phyloP scores from a whole-genome alignment of 441 rosid species.

The Sinapis alba region DNA sequence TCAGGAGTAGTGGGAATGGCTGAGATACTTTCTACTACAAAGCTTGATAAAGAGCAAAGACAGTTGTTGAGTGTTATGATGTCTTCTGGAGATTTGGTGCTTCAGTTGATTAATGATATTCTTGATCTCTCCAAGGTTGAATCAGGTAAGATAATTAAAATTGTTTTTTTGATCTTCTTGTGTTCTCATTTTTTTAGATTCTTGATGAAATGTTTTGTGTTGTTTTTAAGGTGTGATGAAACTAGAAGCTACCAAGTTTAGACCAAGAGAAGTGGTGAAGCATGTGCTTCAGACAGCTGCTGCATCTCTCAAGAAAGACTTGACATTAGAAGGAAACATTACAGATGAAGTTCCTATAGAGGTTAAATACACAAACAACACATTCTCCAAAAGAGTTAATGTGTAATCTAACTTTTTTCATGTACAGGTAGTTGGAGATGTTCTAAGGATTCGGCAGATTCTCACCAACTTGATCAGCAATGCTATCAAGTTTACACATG shows the following conservation, averaged over 20 bases:
- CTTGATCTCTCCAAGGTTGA: constrained; percentile 99
- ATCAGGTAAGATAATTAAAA: constrained; percentile 62
- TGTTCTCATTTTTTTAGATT: neutral
- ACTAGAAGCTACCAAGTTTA: constrained; percentile 90
- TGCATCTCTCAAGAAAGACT: constrained; percentile 76
- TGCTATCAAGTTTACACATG: constrained; percentile 91
- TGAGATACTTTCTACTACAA: constrained; percentile 82
- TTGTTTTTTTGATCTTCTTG: neutral
- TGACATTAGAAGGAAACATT: constrained; percentile 82
- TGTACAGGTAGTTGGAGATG: constrained; percentile 91
- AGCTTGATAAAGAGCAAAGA: constrained; percentile 78
- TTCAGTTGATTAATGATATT: constrained; percentile 91
- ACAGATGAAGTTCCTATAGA: constrained; percentile 93
- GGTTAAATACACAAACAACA: constrained; percentile 38
- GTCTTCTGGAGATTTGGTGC: constrained; percentile 95
- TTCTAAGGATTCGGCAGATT: constrained; percentile 88
- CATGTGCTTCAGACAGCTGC: constrained; percentile 98
- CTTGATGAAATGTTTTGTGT: neutral
- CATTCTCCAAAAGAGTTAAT: neutral
- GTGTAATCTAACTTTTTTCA: neutral
- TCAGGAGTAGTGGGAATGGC: constrained; percentile 96
- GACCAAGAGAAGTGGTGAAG: constrained; percentile 91
- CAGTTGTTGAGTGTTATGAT: constrained; percentile 85
- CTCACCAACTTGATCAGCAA: constrained; percentile 97
- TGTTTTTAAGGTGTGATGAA: constrained; percentile 68